Evolutionary conservation across 129 eudicot genomes (phyloP).

Genomic region (Lactuca saligna): DNA sequence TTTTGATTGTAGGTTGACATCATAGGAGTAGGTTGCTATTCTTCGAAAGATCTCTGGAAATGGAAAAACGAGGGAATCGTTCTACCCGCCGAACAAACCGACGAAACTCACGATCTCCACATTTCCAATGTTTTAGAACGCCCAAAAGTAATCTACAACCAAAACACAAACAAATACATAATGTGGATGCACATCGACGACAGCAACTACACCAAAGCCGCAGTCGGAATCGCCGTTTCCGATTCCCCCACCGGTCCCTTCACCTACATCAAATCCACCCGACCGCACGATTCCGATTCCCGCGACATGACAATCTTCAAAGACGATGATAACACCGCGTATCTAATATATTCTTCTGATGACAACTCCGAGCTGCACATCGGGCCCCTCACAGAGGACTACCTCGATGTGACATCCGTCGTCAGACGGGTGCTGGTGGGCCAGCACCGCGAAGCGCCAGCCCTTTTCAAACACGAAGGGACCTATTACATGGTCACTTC

Average conservation of each 20-base stretch:
- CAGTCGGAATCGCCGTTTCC: conserved; percentile 74
- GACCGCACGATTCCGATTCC: conserved; percentile 89
- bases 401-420: conserved; percentile 58
- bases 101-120: conserved; percentile 89
- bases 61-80: conserved; percentile 97
- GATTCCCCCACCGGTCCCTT: conserved; percentile 82
- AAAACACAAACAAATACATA: conserved; percentile 69
- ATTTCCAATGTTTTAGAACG: conserved; percentile 81
- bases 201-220: conserved; percentile 87
- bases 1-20: conserved; percentile 69
- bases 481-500: conserved; percentile 97
- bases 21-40: conserved; percentile 95
- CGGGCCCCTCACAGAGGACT: conserved; percentile 72
- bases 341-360: conserved; percentile 80
- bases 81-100: conserved; percentile 70
- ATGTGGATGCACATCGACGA: conserved; percentile 99
- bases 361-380: conserved; percentile 92
- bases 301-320: conserved; percentile 98
- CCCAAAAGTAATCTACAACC: conserved; percentile 84
- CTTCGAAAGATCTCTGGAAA: conserved; percentile 92
- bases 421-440: conserved; percentile 70
- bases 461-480: conserved; percentile 84
- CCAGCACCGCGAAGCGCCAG: conserved; percentile 96
- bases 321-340: conserved; percentile 79
- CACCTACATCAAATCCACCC: conserved; percentile 62